Base-by-base conservation (phyloP, 176 grass and related monocot species). In the Poa annua region DNA sequence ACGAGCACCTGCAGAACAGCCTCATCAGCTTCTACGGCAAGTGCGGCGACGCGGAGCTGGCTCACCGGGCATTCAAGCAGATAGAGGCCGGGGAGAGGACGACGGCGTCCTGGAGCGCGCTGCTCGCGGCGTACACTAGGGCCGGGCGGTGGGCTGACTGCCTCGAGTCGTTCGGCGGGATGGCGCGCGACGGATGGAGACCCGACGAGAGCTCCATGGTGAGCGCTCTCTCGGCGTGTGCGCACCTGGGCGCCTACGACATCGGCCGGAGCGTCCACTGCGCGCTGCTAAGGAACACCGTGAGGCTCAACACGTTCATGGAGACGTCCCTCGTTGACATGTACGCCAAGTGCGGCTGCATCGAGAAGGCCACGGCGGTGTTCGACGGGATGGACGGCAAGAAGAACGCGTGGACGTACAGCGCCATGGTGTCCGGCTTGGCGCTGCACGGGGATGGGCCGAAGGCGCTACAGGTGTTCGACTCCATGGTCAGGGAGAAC, bases 11-110 rank as follows among this genome's bases (percentile, higher is more conserved):
- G 76, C 91, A 86, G 78, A 97, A 97, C 84, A 91, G 89, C 73
- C 86, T 97, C 63, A 57, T 97, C 87, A 89, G 90, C 87, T 66
- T 97, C 89, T 94, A 94, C 68, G 91, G 91, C 66, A 92, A 90
- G 74, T 97, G 91, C 56, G 80, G 91, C 32, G 79, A 85, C 26
- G 66, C 90, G 10, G 87, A 89, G 8, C 47, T 49, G 44, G 85
- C 89, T 48, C 63, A 82, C 67, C 80, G 14, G 63, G 85, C 72
- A 26, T 97, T 97, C 24, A 85, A 85, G 21, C 68, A 52, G 66
- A 62, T 88, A 79, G 85, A 48, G 10, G 69, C 36, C 64, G 83
- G 21, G 24, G 53, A 78, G 33, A 86, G 71, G 57, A 88, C 91
- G 66, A 7, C 80, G 33, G 81, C 85, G 11, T 94, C 94, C 16